Base-by-base conservation (phyloP, 257 asterid species). In the Nicotiana tabacum region DNA sequence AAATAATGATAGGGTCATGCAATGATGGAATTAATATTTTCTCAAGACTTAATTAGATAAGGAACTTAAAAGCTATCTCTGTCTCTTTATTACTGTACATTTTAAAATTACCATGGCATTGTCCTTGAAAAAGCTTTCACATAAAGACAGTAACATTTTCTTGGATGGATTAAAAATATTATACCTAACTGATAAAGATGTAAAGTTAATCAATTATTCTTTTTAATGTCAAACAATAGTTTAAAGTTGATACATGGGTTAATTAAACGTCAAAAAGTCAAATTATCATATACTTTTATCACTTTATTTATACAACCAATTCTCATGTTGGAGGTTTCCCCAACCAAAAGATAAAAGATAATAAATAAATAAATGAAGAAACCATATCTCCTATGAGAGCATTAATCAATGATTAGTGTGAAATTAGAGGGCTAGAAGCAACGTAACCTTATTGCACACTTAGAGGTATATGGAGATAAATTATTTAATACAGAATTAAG, bases 161-260 rank as follows among this genome's bases (percentile, higher is more conserved):
- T 58, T 78, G 15, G 58, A 65, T 80, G 17, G 35, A 24, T 24
- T 61, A 18, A 61, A 60, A 39, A 35, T 39, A 8, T 48, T 65
- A 39, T 24, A 62, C 83, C 62, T 39, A 80, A 77, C 30, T 77
- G 66, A 53, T 77, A 77, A 77, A 77, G 66, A 77, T 77, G 30
- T 77, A 29, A 53, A 77, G n/a, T 15, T 7, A 51, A 37, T 80
- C 43, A 62, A 39, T 39, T 48, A 27, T 6, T n/a, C 29, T 76
- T 51, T 29, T 29, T 51, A 27, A 27, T 76, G 80, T 76, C 80
- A 51, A 76, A 51, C 29, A 13, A 51, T 51, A 15, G 64, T 51
- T 48, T 76, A 76, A 51, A 76, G 80, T 51, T 51, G 64, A 15
- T 51, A 9, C 80, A 27, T 51, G 16, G 64, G 39, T 6, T 27